Evolutionary conservation across 805 yeast genomes (phyloP), one percentile per base, ranked within the genome.

Genomic region (Candida piceae): DNA sequence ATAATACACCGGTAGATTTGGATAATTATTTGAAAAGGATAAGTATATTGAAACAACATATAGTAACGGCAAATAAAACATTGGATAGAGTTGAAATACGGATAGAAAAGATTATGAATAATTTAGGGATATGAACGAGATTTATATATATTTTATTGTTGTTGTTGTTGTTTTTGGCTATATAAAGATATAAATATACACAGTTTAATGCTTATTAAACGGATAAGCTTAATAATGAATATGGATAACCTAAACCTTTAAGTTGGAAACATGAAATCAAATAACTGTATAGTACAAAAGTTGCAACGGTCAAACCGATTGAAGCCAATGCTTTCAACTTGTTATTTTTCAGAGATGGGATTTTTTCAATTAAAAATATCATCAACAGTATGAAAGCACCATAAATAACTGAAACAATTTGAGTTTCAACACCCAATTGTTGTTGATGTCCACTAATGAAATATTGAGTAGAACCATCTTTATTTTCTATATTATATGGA

Each of bases 391-490:
- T 74, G 49, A 88, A 64, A 7, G 74, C 48, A 2, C 87, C 94
- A 58, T 87, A 88, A 6, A 84, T 42, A 17, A 84, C 71, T 3
- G 87, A 78, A 27, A 93, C 62, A 35, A 88, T 72, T 64, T 93
- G 97, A 7, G 97, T 87, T 66, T 93, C 98, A 31, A 83, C 77
- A 7, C 87, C 96, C 34, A 74, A 72, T 61, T 93, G 98, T 34
- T 64, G 66, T 53, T 81, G 84, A 51, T 84, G 88, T 24, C 87
- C 87, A 4, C 69, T 66, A 3, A 57, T 44, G 41, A 72, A 60
- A 45, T 69, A 72, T 7, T 55, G 56, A 4, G 53, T 56, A 2
- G 42, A 36, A 8, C 74, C 74, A 31, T 69, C 57, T 7, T 46
- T 52, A 17, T 55, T 60, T 23, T 65, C 69, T 46, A 71, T 70